A percentile compares a stretch with the other conserved stretches of the same genome.
These are phyloP conservation scores for Otatea glauca DNA, from an alignment of 176 grass and related monocot species.

Conservation along the genomic window DNA sequence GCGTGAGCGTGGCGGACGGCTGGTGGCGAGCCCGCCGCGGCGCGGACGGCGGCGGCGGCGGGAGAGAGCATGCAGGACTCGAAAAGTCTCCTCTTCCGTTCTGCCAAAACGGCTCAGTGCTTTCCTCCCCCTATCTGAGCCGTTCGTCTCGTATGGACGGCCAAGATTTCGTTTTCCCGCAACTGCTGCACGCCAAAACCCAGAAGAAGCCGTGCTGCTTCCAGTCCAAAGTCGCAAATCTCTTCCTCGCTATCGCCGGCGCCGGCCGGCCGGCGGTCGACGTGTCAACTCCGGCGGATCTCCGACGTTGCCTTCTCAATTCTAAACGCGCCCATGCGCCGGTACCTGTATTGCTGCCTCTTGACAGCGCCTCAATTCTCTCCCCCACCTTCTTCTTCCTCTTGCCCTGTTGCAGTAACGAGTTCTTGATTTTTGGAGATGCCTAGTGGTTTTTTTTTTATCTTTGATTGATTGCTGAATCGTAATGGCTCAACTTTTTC, in stretches of 20 bases:
- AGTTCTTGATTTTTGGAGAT: neutral
- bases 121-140: neutral
- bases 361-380: too few relatives aligned
- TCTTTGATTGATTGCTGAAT: neutral
- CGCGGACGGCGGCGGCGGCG: slow-evolving; percentile 41
- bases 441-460: too few relatives aligned
- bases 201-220: neutral
- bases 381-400: too few relatives aligned
- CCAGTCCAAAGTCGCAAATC: neutral
- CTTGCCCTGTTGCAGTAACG: neutral
- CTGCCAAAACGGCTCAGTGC: neutral
- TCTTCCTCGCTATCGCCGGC: neutral
- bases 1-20: slow-evolving; percentile 53
- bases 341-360: neutral
- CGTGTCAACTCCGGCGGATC: neutral
- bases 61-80: slow-evolving; percentile 46
- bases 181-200: neutral
- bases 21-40: slow-evolving; percentile 32
- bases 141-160: neutral
- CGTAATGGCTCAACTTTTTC: neutral
- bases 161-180: neutral
- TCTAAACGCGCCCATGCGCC: neutral
- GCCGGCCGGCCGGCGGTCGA: neutral
- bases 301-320: neutral
- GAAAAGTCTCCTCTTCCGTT: neutral